Base-by-base conservation (phyloP, 2,329 filamentous ascomycete genomes). In the Aspergillus flavus region DNA sequence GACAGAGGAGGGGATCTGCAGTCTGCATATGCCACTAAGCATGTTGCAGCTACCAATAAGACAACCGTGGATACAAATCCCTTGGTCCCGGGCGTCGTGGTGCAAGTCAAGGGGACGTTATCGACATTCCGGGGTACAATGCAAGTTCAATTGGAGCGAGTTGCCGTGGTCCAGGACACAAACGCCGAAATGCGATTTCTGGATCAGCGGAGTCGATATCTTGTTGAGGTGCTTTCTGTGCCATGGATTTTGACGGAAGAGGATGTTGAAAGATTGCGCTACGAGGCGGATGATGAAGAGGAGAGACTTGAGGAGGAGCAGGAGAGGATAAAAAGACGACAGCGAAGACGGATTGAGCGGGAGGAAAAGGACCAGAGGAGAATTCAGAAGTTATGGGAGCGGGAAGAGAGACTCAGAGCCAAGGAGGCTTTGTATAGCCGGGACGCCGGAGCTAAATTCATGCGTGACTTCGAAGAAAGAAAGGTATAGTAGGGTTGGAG, bases 51-150 rank as follows among this genome's bases (percentile, higher is more conserved):
- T 19, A 76, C 73, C 39, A 67, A 72, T 41, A 66, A 71, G 73
- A 60, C 81, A 3, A 66, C 77, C 2, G 77, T 87, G 41, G 79
- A 84, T 28, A 76, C 86, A 16, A 61, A 80, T 1, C 60, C 75
- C 0, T 79, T 87, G 14, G 73, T 79, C 1, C 72, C 85, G 0
- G 86, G 86, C 4, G 79, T 79, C 0, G 77, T 85, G 7, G 72
- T 88, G 2, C 86, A 86, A 63, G 77, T 84, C 4, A 88, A 89
- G 68, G 85, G 86, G 32, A 86, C 83, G 0, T 77, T 89, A 11
- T 80, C 79, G 0, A 76, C 73, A 12, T 88, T 85, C 68, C 81
- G 85, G 6, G 73, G 75, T 5, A 70, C 73, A 14, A 82, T 82
- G 64, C 86, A 89, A 68, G 64, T 89, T 10, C 77, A 84, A 19